These are phyloP conservation scores for Saccharomyces hybrid DNA, from an alignment of 1,139 yeast genomes.

Conservation along the genomic window DNA sequence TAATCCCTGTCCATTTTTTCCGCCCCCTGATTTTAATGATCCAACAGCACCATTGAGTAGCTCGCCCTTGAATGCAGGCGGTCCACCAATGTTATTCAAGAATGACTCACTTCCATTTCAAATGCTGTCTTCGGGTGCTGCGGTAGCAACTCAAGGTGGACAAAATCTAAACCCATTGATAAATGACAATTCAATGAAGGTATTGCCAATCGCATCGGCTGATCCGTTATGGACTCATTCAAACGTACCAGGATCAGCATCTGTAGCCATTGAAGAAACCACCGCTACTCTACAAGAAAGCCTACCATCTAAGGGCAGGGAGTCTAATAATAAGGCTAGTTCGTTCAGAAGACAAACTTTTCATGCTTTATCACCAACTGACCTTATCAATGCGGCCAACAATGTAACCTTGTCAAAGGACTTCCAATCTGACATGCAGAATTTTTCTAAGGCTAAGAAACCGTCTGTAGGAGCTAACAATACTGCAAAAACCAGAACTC, in stretches of 20 bases:
- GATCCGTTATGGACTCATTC: slow-evolving; percentile 15
- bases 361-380: slow-evolving; percentile 35
- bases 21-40: slow-evolving; percentile 20
- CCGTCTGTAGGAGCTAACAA: slow-evolving; percentile 5
- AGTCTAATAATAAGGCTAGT: slow-evolving; percentile 11
- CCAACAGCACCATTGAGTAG: neutral
- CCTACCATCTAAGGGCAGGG: slow-evolving; percentile 8
- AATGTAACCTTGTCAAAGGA: slow-evolving; percentile 5
- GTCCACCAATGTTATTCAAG: neutral
- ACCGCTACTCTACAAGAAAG: slow-evolving; percentile 10
- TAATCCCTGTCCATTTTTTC: slow-evolving; percentile 22
- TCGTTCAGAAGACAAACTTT: slow-evolving; percentile 37
- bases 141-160: slow-evolving; percentile 1
- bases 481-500: slow-evolving; percentile 19
- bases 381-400: slow-evolving; percentile 25
- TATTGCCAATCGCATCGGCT: slow-evolving; percentile 4
- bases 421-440: neutral
- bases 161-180: slow-evolving; percentile 1
- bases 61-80: neutral
- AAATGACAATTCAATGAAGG: slow-evolving; percentile 1
- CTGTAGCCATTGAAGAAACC: slow-evolving; percentile 6
- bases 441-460: neutral
- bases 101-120: neutral
- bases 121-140: neutral
- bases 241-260: slow-evolving; percentile 1